These are phyloP conservation scores for Verticillium alfalfae DNA, from an alignment of 2,329 filamentous ascomycete genomes.

Conservation along the genomic window DNA sequence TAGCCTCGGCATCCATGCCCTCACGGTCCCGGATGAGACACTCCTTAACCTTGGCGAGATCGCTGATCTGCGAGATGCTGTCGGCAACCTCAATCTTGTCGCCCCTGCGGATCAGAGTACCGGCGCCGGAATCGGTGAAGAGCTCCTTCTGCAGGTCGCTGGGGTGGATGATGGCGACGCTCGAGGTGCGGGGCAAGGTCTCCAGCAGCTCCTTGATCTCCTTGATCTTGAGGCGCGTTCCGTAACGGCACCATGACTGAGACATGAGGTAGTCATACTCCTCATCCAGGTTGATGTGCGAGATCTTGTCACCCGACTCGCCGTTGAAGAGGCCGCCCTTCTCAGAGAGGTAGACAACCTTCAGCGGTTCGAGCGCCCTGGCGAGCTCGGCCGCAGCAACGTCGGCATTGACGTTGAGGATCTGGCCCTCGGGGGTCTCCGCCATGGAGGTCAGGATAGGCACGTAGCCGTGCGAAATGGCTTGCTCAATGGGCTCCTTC, in stretches of 20 bases:
- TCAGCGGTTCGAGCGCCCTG: conserved; percentile 81
- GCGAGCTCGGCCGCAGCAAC: conserved; percentile 93
- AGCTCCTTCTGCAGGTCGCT: conserved; percentile 94
- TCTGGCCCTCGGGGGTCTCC: conserved; percentile 83
- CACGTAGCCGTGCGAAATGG: conserved; percentile 84
- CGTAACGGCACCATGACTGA: conserved; percentile 91
- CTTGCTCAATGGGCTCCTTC: conserved; percentile 82
- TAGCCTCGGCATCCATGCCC: conserved; percentile 73
- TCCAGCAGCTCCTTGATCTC: conserved; percentile 93
- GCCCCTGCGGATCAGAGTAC: conserved; percentile 85
- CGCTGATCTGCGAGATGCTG: conserved; percentile 67
- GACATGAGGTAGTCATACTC: conserved; percentile 91
- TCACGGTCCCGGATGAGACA: conserved; percentile 78
- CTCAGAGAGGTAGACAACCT: conserved; percentile 98
- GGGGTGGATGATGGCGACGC: conserved; percentile 95
- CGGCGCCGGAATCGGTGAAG: conserved; percentile 92
- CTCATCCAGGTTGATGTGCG: conserved; percentile 93
- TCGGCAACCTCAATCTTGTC: conserved; percentile 78
- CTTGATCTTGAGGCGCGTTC: conserved; percentile 93
- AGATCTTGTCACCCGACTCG: conserved; percentile 91
- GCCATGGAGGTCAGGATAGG: conserved; percentile 96
- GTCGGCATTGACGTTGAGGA: conserved; percentile 97
- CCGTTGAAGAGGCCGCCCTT: conserved; percentile 95
- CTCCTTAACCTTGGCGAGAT: conserved; percentile 72
- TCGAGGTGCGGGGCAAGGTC: conserved; percentile 83